phyloP scores from a whole-genome alignment of 768 basidiomycete species.

The Trametes cinnabarina region DNA sequence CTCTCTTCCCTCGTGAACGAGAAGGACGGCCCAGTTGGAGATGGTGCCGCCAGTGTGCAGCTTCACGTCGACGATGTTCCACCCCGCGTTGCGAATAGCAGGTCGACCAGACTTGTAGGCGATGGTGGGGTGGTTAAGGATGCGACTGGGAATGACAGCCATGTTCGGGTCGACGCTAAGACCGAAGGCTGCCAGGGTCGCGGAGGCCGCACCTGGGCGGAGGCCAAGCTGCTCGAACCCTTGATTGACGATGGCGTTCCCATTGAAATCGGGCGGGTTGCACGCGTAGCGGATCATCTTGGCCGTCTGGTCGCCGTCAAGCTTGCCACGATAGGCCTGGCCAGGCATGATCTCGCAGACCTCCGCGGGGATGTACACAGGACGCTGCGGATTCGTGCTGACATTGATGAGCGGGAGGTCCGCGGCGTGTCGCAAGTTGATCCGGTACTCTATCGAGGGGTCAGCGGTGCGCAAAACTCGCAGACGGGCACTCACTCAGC shows the following conservation, averaged over 20 bases:
- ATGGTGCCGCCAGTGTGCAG: constrained; percentile 58
- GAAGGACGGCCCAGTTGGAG: constrained; percentile 62
- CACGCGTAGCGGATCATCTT: constrained; percentile 73
- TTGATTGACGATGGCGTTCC: constrained; percentile 51
- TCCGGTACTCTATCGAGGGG: constrained; percentile 51
- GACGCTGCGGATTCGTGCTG: constrained; percentile 26
- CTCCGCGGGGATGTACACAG: constrained; percentile 61
- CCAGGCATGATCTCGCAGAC: constrained; percentile 63
- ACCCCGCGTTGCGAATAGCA: constrained; percentile 57
- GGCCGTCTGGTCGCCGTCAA: constrained; percentile 58
- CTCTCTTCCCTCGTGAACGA: constrained; percentile 50
- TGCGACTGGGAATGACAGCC: constrained; percentile 62
- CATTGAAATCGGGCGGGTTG: constrained; percentile 59
- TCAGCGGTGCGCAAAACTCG: neutral
- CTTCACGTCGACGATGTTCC: constrained; percentile 75
- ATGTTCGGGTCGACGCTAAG: constrained; percentile 56
- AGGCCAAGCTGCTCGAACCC: constrained; percentile 61
- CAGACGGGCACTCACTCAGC: constrained; percentile 47
- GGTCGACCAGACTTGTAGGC: constrained; percentile 48
- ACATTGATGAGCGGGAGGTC: constrained; percentile 38
- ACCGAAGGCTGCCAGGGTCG: constrained; percentile 52
- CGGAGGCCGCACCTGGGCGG: constrained; percentile 34
- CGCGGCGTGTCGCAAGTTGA: constrained; percentile 41
- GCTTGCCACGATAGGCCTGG: constrained; percentile 58
- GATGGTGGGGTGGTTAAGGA: constrained; percentile 58